Evolutionary conservation across 2,329 filamentous ascomycete species (phyloP).

Genomic region (Ophiostoma fasciatum): DNA sequence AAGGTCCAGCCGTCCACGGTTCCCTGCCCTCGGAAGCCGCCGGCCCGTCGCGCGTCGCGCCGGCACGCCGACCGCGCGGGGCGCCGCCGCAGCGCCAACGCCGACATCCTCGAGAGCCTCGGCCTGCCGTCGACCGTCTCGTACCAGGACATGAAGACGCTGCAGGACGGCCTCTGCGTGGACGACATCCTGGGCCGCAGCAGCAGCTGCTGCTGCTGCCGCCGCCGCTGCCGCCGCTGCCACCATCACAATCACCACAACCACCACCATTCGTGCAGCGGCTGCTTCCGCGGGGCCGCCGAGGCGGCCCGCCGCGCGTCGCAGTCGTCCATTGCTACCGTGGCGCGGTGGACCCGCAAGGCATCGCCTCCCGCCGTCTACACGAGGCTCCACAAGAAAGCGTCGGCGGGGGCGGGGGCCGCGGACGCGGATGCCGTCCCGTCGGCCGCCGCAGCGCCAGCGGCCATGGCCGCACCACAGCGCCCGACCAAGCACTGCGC

Average conservation of each 20-base stretch:
- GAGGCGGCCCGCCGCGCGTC: background rate
- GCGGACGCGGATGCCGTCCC: too few relatives aligned
- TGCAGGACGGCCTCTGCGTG: conserved; percentile 4
- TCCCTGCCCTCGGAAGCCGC: too few relatives aligned
- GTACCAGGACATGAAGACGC: conserved; percentile 10
- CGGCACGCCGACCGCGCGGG: background rate
- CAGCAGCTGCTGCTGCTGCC: background rate
- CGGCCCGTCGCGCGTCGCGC: background rate
- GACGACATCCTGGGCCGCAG: conserved; percentile 3
- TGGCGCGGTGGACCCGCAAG: conserved; percentile 1
- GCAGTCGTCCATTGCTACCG: background rate
- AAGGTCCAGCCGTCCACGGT: too few relatives aligned
- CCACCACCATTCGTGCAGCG: too few relatives aligned
- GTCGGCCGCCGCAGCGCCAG: too few relatives aligned
- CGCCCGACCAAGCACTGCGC: background rate
- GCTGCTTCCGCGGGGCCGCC: background rate
- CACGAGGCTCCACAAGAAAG: background rate
- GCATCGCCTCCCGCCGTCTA: background rate
- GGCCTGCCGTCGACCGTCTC: conserved; percentile 10
- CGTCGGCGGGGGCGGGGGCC: too few relatives aligned
- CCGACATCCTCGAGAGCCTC: conserved; percentile 10
- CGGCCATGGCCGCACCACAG: too few relatives aligned
- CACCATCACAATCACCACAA: too few relatives aligned
- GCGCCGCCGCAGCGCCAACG: conserved; percentile 11
- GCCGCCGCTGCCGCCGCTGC: too few relatives aligned